phyloP scores from a whole-genome alignment of 2,329 filamentous ascomycete species.

The Epichloe scottii region DNA sequence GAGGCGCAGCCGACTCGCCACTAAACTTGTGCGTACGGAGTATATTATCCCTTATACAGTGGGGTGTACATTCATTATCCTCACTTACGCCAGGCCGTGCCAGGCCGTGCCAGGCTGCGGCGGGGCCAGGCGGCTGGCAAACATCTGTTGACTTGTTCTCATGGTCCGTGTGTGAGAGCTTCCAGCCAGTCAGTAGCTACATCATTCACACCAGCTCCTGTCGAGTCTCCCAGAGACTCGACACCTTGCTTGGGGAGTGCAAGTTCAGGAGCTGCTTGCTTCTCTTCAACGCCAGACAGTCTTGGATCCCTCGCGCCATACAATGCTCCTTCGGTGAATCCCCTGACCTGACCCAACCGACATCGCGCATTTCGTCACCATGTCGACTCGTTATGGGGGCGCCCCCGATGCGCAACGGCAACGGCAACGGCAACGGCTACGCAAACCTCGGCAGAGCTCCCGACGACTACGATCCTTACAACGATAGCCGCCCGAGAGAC shows the following conservation, averaged over 20 bases:
- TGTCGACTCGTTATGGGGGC: slow-evolving; percentile 38
- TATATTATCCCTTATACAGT: no score
- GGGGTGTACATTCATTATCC: no score
- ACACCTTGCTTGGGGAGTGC: not conserved
- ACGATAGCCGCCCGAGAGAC: slow-evolving; percentile 31
- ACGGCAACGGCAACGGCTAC: slow-evolving; percentile 28
- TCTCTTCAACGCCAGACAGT: not conserved
- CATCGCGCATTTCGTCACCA: slow-evolving; percentile 16
- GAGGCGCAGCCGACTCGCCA: no score
- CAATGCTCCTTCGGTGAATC: slow-evolving; percentile 8
- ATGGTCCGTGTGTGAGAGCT: slow-evolving; percentile 1
- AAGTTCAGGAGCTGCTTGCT: not conserved
- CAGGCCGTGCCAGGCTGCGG: no score
- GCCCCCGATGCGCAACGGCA: slow-evolving; percentile 24
- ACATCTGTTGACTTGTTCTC: not conserved
- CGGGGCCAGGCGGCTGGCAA: not conserved
- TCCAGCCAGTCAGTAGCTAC: not conserved
- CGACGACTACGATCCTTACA: slow-evolving; percentile 36
- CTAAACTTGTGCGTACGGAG: no score
- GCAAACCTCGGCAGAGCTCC: slow-evolving; percentile 27
- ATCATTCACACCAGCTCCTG: not conserved
- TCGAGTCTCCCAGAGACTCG: not conserved
- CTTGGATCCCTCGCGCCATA: not conserved
- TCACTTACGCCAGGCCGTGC: no score
- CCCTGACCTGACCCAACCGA: not conserved